Conservation (phyloP, 768 basidiomycete species). For the Suillus spraguei region DNA sequence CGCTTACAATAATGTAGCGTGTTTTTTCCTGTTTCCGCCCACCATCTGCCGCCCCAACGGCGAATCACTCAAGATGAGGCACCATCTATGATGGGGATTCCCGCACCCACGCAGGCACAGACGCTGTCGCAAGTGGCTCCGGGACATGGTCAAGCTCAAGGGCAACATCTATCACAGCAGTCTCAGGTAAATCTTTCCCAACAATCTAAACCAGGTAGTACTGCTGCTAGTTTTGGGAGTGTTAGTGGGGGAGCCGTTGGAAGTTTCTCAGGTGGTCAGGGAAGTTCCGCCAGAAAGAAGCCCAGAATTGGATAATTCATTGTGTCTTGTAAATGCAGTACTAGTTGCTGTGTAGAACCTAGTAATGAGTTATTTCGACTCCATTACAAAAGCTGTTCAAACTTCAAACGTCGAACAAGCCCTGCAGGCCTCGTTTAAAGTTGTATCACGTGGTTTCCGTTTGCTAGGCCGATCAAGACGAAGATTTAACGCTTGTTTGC, state of each 20-base stretch:
- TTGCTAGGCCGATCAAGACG: slow-evolving; percentile 9
- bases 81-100: slow-evolving; percentile 78
- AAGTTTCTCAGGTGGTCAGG: slow-evolving; percentile 33
- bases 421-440: background rate
- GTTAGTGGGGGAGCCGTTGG: slow-evolving; percentile 45
- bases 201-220: slow-evolving; percentile 57
- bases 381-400: background rate
- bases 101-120: slow-evolving; percentile 46
- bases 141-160: slow-evolving; percentile 50
- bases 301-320: slow-evolving; percentile 47
- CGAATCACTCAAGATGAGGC: slow-evolving; percentile 94
- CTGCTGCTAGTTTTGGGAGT: slow-evolving; percentile 62
- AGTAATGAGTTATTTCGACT: background rate
- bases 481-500: background rate
- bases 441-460: background rate
- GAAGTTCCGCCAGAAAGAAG: slow-evolving; percentile 58
- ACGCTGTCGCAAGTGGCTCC: slow-evolving; percentile 47
- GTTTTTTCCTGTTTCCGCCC: slow-evolving; percentile 63
- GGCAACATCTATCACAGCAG: slow-evolving; percentile 35
- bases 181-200: slow-evolving; percentile 25
- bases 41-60: slow-evolving; percentile 81
- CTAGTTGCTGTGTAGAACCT: background rate
- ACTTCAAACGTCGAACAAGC: background rate
- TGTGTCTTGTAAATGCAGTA: background rate
- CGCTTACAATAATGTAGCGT: slow-evolving; percentile 51